Evolutionary conservation across 768 basidiomycete genomes (phyloP).

Genomic region (Mycena olivaceomarginata): DNA sequence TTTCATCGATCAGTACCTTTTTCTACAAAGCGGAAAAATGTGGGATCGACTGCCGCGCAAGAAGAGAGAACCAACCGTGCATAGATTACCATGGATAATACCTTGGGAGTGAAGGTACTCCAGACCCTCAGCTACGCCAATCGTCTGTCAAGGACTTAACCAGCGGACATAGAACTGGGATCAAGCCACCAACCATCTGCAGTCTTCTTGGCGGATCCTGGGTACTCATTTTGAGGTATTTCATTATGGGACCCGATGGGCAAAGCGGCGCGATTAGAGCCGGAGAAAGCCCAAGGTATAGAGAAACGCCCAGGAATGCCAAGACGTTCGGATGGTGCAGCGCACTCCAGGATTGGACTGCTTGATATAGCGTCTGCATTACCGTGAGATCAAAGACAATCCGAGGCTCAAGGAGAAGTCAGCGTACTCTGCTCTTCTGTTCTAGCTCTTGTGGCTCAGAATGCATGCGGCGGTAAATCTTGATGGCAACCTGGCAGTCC

Average conservation of each 20-base stretch:
- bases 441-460: conserved; percentile 23
- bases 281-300: not conserved
- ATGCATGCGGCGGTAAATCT: conserved; percentile 37
- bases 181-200: conserved; percentile 23
- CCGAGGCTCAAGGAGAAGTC: not conserved
- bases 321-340: no score
- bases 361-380: conserved; percentile 8
- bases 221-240: conserved; percentile 26
- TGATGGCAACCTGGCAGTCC: conserved; percentile 15
- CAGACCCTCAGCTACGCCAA: conserved; percentile 32
- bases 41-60: not conserved
- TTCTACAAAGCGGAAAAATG: conserved; percentile 14
- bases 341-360: not conserved
- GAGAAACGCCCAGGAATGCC: no score
- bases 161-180: not conserved
- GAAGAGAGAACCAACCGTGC: conserved; percentile 31
- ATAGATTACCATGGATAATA: not conserved
- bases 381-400: not conserved
- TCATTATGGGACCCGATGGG: conserved; percentile 30
- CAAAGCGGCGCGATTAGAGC: conserved; percentile 42
- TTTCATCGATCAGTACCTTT: conserved; percentile 27
- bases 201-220: conserved; percentile 14
- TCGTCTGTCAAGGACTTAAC: conserved; percentile 20
- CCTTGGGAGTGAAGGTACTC: conserved; percentile 41
- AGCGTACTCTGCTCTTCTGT: conserved; percentile 23